Percentiles rank a stretch among this genome's conserved stretches.
These are phyloP conservation scores for Russula griseocarnosa DNA, from an alignment of 768 basidiomycete genomes.

Conservation along the genomic window DNA sequence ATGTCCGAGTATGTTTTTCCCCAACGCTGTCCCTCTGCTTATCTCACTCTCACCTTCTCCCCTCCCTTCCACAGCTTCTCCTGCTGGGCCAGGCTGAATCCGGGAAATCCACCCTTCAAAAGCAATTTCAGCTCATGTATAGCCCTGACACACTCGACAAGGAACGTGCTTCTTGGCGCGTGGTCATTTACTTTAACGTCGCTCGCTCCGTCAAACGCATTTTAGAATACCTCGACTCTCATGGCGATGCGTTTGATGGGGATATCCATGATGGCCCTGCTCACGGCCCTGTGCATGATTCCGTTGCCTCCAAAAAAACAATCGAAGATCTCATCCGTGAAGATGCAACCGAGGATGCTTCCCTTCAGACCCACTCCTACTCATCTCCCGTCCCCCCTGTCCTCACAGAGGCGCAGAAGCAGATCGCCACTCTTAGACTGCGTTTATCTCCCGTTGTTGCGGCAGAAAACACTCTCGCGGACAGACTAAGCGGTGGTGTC, in stretches of 20 bases:
- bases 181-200: slow-evolving; percentile 80
- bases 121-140: slow-evolving; percentile 81
- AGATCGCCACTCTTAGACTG: slow-evolving; percentile 43
- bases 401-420: slow-evolving; percentile 22
- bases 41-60: slow-evolving; percentile 24
- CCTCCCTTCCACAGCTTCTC: slow-evolving; percentile 46
- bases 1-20: slow-evolving; percentile 57
- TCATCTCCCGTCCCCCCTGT: background rate
- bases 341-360: background rate
- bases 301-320: slow-evolving; percentile 11
- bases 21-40: too few relatives aligned
- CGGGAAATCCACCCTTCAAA: slow-evolving; percentile 72
- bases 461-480: slow-evolving; percentile 59
- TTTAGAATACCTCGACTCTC: slow-evolving; percentile 35
- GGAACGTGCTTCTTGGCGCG: slow-evolving; percentile 71
- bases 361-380: slow-evolving; percentile 7
- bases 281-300: slow-evolving; percentile 8
- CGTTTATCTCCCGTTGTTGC: slow-evolving; percentile 58
- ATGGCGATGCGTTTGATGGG: slow-evolving; percentile 27
- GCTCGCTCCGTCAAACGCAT: slow-evolving; percentile 40
- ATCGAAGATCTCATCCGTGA: slow-evolving; percentile 11
- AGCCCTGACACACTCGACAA: slow-evolving; percentile 63
- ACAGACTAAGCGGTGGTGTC: slow-evolving; percentile 70
- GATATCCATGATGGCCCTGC: slow-evolving; percentile 1
- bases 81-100: slow-evolving; percentile 77